Base-by-base conservation (phyloP, 2,329 filamentous ascomycete species). In the Aaosphaeria arxii region DNA sequence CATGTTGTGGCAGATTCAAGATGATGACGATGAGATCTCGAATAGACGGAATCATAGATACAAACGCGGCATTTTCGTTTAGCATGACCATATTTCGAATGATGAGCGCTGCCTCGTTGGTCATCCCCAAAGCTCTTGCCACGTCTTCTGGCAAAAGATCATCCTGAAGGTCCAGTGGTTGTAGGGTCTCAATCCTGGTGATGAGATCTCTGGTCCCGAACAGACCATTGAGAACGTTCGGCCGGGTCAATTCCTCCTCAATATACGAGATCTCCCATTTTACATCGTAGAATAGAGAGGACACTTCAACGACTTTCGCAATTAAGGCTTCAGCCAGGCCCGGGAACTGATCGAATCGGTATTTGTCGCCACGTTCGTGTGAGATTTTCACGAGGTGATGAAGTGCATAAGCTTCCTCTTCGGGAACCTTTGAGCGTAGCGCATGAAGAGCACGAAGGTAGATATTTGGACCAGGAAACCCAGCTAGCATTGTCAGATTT, bases 11-110 rank as follows among this genome's bases (percentile, higher is more conserved):
- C 3, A 96, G 78, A 57, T 86, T 88, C 40, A 96, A 76, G 28
- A 89, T 78, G 53, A 97, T 88, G 62, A 89, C 88, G 47, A 97
- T 77, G 43, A 95, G 81, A 60, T 96, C 91, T 63, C 87, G 86
- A 36, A 95, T 75, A 1, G 90, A 79, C 11, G 82, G 82, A 51
- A 92, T 84, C 28, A 87, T 84, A 5, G 89, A 82, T 60, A 95
- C 80, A 66, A 91, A 94, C 28, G 80, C 74, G 0, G 92, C 92
- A 64, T 99, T 99, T 53, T 96, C 91, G 24, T 86, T 83, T 17
- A 96, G 77, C 70, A 95, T 88, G n/a, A 91, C 86, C 91, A 99
- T 96, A 68, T 99, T 99, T 44, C 94, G 84, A 40, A 97, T 78
- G 13, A 95, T 91, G 42, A 97, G 76, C 17, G 87, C 85, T 2